Evolutionary conservation across 441 rosid genomes (phyloP), one percentile per base, ranked within the genome.

Genomic region (Erysimum pusillum): DNA sequence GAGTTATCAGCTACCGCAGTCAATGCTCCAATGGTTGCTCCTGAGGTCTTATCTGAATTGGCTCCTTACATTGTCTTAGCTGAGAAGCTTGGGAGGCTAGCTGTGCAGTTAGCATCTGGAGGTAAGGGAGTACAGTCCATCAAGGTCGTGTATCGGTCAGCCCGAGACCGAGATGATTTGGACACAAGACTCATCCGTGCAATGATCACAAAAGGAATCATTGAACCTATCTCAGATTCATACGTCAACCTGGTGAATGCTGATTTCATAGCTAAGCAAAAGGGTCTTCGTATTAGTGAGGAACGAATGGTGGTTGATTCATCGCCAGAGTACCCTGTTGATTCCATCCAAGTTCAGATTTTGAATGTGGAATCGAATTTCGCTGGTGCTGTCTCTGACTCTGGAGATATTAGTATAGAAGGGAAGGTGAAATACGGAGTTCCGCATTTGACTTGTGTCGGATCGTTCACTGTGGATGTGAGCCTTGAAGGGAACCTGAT

Each of bases 181-280:
- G 93, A 89, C 77, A 89, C 91, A 0, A 89, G 93, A 76, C 85
- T 89, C 12, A 86, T 89, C 42, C 85, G 91, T 45, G 90, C 93
- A 1, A 89, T 87, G 91, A 81, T 87, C 83, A 86, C 87, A 0
- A 89, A 89, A 56, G 93, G 93, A 73, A 81, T 89, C 83, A 89
- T 89, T 6, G 93, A 89, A 52, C 91, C 91, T 0, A 89, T 87
- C 63, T 89, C 93, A 7, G 41, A 78, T 73, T 80, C 91, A 5
- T 82, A 56, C 25, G 77, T 87, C 76, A 89, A 89, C 79, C 73
- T 89, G 20, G 93, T 89, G 62, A 89, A 89, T 60, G 91, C 91
- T 45, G 93, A 89, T 73, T 87, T 84, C 82, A 83, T 73, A 31
- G 93, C 91, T 53, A 89, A 86, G 74, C 90, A 86, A 59, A 89